A percentile compares a stretch with the other conserved stretches of the same genome.
Conservation (phyloP, 2,329 filamentous ascomycete species). For the Scleromitrula shiraiana region DNA sequence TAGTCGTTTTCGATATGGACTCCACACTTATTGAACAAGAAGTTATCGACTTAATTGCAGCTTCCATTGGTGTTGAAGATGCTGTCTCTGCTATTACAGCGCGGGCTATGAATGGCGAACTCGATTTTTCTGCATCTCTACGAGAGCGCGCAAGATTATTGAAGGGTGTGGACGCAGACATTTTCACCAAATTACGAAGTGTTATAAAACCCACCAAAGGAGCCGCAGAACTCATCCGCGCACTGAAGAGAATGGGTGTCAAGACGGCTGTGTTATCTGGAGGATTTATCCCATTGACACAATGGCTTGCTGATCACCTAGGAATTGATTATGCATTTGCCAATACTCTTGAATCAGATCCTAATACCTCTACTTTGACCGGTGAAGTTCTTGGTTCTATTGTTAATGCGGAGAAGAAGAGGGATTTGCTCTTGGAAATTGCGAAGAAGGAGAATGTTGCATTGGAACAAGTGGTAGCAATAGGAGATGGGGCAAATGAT, state of each 20-base stretch:
- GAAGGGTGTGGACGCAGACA: constrained; percentile 66
- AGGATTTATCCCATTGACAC: constrained; percentile 82
- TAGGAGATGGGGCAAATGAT: constrained; percentile 80
- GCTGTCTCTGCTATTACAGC: constrained; percentile 84
- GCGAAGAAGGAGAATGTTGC: constrained; percentile 58
- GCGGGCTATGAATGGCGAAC: constrained; percentile 90
- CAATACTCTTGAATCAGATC: constrained; percentile 68
- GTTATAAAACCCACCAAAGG: constrained; percentile 77
- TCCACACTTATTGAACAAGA: constrained; percentile 95
- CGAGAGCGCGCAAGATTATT: constrained; percentile 73
- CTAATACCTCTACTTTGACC: constrained; percentile 49
- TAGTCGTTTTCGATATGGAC: constrained; percentile 98
- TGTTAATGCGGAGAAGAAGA: constrained; percentile 69
- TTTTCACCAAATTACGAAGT: constrained; percentile 70
- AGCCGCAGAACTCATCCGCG: constrained; percentile 63
- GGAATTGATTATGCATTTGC: constrained; percentile 84
- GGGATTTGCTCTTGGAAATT: constrained; percentile 62
- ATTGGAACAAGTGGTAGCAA: constrained; percentile 60
- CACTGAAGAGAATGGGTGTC: constrained; percentile 69
- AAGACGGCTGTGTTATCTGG: constrained; percentile 88
- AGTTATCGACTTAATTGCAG: constrained; percentile 91
- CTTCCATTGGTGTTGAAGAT: constrained; percentile 71
- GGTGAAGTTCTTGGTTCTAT: constrained; percentile 66
- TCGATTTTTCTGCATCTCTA: constrained; percentile 83
- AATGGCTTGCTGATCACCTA: constrained; percentile 73